Conservation (phyloP, 2,329 filamentous ascomycete genomes). For the Cladophialophora yegresii region DNA sequence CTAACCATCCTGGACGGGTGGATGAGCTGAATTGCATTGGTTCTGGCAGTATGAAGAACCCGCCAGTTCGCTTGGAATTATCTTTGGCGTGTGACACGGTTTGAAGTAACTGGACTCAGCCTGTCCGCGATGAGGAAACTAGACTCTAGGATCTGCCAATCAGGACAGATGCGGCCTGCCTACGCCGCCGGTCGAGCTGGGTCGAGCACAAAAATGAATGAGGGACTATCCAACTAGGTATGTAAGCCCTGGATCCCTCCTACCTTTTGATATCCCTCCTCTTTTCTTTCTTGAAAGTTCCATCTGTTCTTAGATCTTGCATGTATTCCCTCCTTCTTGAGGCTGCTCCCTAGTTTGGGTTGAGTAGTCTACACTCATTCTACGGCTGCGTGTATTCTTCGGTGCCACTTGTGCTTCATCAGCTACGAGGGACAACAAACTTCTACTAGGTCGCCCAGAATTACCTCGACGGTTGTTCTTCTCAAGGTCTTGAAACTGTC, state of each 20-base stretch:
- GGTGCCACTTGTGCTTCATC: neutral
- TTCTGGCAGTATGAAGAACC: constrained; percentile 18
- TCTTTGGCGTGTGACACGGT: constrained; percentile 31
- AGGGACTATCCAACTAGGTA: constrained; percentile 24
- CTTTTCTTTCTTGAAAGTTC: constrained; percentile 9
- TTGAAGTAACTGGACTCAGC: constrained; percentile 27
- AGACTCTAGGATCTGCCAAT: constrained; percentile 27
- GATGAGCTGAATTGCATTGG: constrained; percentile 20
- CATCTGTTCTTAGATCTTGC: neutral
- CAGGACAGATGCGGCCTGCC: constrained; percentile 19
- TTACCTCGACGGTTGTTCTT: neutral
- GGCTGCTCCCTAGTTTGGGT: neutral
- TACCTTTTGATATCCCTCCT: constrained; percentile 14
- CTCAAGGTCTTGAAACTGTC: neutral
- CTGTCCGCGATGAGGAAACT: constrained; percentile 22
- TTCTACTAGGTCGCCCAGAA: neutral
- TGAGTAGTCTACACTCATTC: neutral
- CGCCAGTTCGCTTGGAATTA: constrained; percentile 21
- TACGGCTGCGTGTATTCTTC: neutral
- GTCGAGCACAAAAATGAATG: constrained; percentile 18
- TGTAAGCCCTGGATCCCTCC: constrained; percentile 28
- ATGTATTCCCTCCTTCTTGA: neutral
- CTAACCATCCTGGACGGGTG: constrained; percentile 14
- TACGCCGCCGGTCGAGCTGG: constrained; percentile 20
- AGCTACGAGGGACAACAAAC: neutral